Conservation (phyloP, 306 rosid genomes). For the Malus sieversii region DNA sequence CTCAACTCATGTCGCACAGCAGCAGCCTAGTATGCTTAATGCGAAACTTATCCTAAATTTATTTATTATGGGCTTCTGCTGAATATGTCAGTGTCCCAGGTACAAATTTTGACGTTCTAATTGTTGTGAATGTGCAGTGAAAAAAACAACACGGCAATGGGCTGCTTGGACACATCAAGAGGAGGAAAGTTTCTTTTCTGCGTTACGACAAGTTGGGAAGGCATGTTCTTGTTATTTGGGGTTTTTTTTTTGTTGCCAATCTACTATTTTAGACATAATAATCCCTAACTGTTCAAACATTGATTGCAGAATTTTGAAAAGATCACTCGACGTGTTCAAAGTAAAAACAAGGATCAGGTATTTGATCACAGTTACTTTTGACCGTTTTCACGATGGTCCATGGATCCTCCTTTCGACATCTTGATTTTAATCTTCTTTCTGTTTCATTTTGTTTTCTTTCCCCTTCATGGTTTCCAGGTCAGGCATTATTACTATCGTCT, state of each 20-base stretch:
- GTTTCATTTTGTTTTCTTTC: background rate
- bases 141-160: conserved; percentile 93
- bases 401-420: background rate
- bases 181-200: conserved; percentile 96
- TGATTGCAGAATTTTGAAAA: conserved; percentile 86
- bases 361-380: background rate
- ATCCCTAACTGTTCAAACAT: conserved; percentile 17
- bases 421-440: background rate
- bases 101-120: conserved; percentile 5
- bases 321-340: conserved; percentile 89
- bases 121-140: conserved; percentile 38
- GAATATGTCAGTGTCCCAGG: background rate
- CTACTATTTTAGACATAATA: conserved; percentile 5
- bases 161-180: conserved; percentile 99
- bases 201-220: conserved; percentile 95
- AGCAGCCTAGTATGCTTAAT: conserved; percentile 50
- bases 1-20: conserved; percentile 29
- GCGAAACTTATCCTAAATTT: background rate
- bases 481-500: conserved; percentile 98
- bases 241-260: background rate
- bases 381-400: background rate
- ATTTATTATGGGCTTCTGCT: background rate
- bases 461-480: conserved; percentile 43
- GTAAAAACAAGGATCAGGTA: conserved; percentile 97
- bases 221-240: conserved; percentile 20